Percentiles rank a stretch among this genome's conserved stretches.
phyloP scores from a whole-genome alignment of 2,329 filamentous ascomycete genomes.

The Thelonectria discophora region DNA sequence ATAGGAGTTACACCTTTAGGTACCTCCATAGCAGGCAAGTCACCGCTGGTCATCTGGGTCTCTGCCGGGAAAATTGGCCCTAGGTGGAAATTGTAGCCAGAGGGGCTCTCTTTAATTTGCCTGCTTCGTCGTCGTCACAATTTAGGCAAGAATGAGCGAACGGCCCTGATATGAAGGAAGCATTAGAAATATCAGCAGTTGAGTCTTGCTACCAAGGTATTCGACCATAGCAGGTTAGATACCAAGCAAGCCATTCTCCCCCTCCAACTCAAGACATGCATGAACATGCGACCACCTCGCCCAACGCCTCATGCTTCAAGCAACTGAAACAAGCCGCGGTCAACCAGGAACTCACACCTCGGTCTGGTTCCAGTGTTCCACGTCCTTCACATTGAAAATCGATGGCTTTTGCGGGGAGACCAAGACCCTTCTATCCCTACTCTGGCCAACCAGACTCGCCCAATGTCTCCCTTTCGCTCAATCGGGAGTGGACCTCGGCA shows the following conservation, averaged over 20 bases:
- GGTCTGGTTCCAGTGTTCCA: slow-evolving; percentile 2
- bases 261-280: too few relatives aligned
- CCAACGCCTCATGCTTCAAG: neutral
- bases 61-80: slow-evolving; percentile 5
- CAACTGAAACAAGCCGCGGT: slow-evolving; percentile 12
- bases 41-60: slow-evolving; percentile 2
- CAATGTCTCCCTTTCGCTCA: neutral
- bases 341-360: slow-evolving; percentile 1
- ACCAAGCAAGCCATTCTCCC: too few relatives aligned
- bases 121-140: neutral
- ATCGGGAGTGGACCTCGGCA: slow-evolving; percentile 44
- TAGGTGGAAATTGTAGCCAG: neutral
- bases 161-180: neutral
- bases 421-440: neutral
- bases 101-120: neutral
- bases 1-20: neutral
- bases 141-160: neutral
- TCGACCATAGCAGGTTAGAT: too few relatives aligned
- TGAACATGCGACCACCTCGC: neutral
- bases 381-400: neutral
- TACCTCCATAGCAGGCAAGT: slow-evolving; percentile 12
- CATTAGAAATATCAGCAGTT: too few relatives aligned
- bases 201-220: too few relatives aligned
- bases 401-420: slow-evolving; percentile 9
- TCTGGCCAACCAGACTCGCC: neutral